Evolutionary conservation across 2,329 filamentous ascomycete species (phyloP).

Genomic region (Pseudogymnoascus sp.): DNA sequence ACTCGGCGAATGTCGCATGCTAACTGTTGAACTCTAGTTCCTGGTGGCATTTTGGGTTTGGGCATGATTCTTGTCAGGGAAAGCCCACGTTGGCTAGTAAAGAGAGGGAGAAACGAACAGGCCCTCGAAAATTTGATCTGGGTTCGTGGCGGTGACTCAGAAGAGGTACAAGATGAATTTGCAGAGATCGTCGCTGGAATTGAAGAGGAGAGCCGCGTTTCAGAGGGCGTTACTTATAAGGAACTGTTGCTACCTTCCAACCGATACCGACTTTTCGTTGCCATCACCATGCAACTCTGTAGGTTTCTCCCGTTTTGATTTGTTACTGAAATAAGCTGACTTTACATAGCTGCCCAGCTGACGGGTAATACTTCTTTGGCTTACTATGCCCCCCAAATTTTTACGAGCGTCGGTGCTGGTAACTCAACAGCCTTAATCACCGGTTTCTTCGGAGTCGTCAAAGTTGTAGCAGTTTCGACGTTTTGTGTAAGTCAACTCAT

Average conservation of each 20-base stretch:
- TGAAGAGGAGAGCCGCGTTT: constrained; percentile 37
- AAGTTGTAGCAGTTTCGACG: constrained; percentile 33
- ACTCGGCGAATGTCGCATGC: not conserved
- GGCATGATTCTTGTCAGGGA: constrained; percentile 42
- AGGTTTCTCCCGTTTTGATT: constrained; percentile 8
- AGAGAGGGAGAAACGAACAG: constrained; percentile 36
- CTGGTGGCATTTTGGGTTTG: constrained; percentile 37
- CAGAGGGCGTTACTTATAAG: constrained; percentile 37
- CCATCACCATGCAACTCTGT: constrained; percentile 39
- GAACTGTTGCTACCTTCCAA: constrained; percentile 40
- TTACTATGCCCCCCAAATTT: constrained; percentile 45
- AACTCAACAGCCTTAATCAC: constrained; percentile 39
- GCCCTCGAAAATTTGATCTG: constrained; percentile 40
- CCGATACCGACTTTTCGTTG: constrained; percentile 38
- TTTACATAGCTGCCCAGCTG: constrained; percentile 29
- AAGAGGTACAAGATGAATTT: constrained; percentile 32
- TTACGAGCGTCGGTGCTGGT: constrained; percentile 40
- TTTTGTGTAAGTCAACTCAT: constrained; percentile 22
- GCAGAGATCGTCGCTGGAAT: constrained; percentile 37
- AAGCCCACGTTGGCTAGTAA: constrained; percentile 41
- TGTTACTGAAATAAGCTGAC: not conserved
- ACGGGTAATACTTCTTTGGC: constrained; percentile 43
- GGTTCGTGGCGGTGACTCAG: constrained; percentile 39
- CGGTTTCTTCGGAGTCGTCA: constrained; percentile 44
- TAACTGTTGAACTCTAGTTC: constrained; percentile 22